A percentile compares a stretch with the other conserved stretches of the same genome.
phyloP scores from a whole-genome alignment of 805 yeast genomes.

The Spathaspora boniae region DNA sequence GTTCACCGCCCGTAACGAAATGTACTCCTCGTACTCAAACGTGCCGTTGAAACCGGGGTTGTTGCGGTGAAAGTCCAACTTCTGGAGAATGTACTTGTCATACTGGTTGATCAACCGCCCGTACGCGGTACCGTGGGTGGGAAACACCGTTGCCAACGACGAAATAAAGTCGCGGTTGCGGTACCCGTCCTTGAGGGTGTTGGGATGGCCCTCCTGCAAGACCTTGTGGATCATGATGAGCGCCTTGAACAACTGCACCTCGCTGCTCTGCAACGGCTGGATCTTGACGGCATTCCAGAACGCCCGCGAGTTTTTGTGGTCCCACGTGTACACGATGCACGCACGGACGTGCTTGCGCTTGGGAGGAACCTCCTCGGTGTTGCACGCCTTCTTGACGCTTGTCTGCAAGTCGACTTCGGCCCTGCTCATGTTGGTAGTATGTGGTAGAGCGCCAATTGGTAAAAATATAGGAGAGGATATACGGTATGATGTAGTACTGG shows the following conservation, averaged over 20 bases:
- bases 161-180: slow-evolving; percentile 75
- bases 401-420: slow-evolving; percentile 46
- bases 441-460: no score
- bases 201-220: slow-evolving; percentile 96
- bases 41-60: slow-evolving; percentile 93
- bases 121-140: slow-evolving; percentile 47
- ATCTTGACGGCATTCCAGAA: slow-evolving; percentile 82
- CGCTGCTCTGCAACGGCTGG: slow-evolving; percentile 77
- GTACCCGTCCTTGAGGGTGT: slow-evolving; percentile 75
- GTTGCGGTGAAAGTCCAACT: slow-evolving; percentile 75
- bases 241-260: slow-evolving; percentile 81
- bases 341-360: slow-evolving; percentile 95
- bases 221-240: slow-evolving; percentile 85
- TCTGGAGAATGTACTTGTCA: slow-evolving; percentile 62
- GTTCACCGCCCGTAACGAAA: slow-evolving; percentile 78
- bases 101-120: slow-evolving; percentile 76
- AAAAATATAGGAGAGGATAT: no score
- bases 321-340: slow-evolving; percentile 96
- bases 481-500: background rate
- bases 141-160: slow-evolving; percentile 59
- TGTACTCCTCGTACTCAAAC: slow-evolving; percentile 93
- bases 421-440: slow-evolving; percentile 42
- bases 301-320: slow-evolving; percentile 76
- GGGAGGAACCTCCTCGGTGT: slow-evolving; percentile 84
- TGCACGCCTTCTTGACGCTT: slow-evolving; percentile 80